Conservation (phyloP, 345 rosid genomes). For the Lepidium aucheri region DNA sequence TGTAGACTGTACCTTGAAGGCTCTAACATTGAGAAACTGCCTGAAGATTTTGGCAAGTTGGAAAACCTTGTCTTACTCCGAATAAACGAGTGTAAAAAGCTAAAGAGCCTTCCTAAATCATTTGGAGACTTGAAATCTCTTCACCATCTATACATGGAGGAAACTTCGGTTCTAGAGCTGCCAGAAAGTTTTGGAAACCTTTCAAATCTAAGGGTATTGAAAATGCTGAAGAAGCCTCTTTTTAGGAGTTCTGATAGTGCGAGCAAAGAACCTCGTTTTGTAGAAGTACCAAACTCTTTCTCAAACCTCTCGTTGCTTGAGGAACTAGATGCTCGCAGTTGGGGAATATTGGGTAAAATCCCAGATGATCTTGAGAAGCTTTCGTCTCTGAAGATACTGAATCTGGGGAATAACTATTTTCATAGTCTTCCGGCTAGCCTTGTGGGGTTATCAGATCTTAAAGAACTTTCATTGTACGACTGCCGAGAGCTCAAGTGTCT, state of each 20-base stretch:
- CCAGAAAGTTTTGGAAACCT: slow-evolving; percentile 28
- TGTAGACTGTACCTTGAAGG: background rate
- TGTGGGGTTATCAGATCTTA: background rate
- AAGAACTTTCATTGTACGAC: slow-evolving; percentile 12
- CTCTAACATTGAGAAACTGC: slow-evolving; percentile 18
- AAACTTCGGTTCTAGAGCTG: background rate
- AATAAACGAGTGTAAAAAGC: slow-evolving; percentile 3
- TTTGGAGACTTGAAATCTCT: slow-evolving; percentile 25
- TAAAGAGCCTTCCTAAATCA: slow-evolving; percentile 23
- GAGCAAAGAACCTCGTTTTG: background rate
- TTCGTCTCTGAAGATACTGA: background rate
- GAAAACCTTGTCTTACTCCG: background rate
- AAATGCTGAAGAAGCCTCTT: slow-evolving; percentile 21
- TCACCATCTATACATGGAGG: background rate
- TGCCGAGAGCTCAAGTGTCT: slow-evolving; percentile 26
- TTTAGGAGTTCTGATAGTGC: slow-evolving; percentile 10
- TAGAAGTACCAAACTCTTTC: slow-evolving; percentile 10
- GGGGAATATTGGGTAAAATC: slow-evolving; percentile 15
- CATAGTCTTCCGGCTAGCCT: slow-evolving; percentile 19
- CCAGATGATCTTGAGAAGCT: slow-evolving; percentile 16
- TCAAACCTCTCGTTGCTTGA: slow-evolving; percentile 20
- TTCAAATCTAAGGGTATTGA: slow-evolving; percentile 10
- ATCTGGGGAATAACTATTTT: slow-evolving; percentile 18
- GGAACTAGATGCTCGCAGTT: slow-evolving; percentile 23
- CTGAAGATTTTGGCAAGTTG: slow-evolving; percentile 17